Evolutionary conservation across 2,329 filamentous ascomycete genomes (phyloP), one percentile per base, ranked within the genome.

Genomic region (Aureobasidium sp.): DNA sequence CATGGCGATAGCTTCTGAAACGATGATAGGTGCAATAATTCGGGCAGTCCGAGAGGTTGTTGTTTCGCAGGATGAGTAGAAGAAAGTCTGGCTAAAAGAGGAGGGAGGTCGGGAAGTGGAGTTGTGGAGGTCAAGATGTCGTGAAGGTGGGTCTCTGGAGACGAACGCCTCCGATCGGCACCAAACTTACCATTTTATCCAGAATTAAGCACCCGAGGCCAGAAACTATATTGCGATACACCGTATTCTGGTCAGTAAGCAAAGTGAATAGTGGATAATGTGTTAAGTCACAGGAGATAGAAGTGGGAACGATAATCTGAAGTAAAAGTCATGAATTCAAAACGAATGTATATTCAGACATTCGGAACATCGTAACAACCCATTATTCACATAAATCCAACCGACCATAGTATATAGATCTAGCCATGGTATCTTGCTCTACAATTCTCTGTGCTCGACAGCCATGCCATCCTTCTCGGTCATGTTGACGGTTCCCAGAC

Each of bases 361-460:
- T 44, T 45, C 41, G 4, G 21, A 27, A n/a, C 41, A 57, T 55
- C 52, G 29, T 55, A 42, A 15, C 9, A 55, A 27, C 37, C 37
- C 52, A 55, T 44, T 57, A 45, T 57, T 45, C 37, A 57, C 53
- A 45, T 45, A 45, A 45, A 42, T 10, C 30, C 39, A 6, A 29
- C n/a, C 16, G n/a, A 15, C 27, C 21, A 21, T 21, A 21, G 21
- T 21, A 30, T 21, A 45, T 29, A 32, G 10, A 27, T 11, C 21
- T 21, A 36, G 41, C 30, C 39, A 27, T 45, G 53, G 29, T 57
- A 36, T 57, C 41, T 21, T 21, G 21, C 5, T 54, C 39, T 64
- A 68, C 41, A 67, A 15, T 63, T 69, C 68, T 57, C 62, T 64
- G 44, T 68, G 67, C 63, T 70, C 68, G 30, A 59, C 36, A 36